Evolutionary conservation across 257 asterid species (phyloP).

Genomic region (Solanum microdontum): DNA sequence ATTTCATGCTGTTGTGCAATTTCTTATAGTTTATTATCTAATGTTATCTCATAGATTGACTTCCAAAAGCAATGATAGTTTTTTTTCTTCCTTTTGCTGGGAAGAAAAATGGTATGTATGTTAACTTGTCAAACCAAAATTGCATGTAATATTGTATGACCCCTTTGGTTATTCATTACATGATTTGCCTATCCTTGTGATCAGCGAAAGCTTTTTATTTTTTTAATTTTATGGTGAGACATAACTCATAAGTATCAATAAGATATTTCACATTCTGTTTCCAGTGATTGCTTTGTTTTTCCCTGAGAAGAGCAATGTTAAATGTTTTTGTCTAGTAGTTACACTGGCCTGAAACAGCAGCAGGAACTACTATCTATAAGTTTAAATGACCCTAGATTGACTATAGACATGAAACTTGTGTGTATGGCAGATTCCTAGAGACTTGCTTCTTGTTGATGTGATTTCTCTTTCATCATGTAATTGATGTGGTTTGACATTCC

Average conservation of each 20-base stretch:
- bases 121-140: not conserved
- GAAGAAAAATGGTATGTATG: not conserved
- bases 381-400: not conserved
- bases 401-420: not conserved
- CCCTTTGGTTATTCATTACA: not conserved
- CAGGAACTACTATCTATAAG: not conserved
- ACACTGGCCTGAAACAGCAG: not conserved
- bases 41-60: not conserved
- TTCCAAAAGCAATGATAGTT: not conserved
- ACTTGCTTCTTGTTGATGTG: not conserved
- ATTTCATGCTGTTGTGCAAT: not conserved
- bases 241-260: not conserved
- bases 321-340: not conserved
- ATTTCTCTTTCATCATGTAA: not conserved
- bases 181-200: not conserved
- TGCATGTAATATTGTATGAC: not conserved
- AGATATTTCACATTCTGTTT: not conserved
- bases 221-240: not conserved
- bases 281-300: not conserved
- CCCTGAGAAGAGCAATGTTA: not conserved
- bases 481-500: not conserved
- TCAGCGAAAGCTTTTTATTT: not conserved
- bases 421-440: not conserved
- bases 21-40: not conserved
- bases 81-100: not conserved